Conservation (phyloP, 371 early-diverging fungal genomes). For the Gilbertella persicaria region DNA sequence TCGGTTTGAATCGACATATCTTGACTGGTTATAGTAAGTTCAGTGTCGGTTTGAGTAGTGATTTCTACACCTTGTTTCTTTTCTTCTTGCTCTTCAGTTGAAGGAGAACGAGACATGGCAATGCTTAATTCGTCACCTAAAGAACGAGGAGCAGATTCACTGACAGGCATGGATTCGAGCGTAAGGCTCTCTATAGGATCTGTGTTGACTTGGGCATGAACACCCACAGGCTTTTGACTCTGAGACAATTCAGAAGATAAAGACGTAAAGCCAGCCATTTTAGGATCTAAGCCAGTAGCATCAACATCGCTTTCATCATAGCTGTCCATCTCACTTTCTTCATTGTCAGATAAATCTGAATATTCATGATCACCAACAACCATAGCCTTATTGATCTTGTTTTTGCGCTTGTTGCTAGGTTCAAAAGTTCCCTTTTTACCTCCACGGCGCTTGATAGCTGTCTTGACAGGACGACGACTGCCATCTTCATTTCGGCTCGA, state of each 20-base stretch:
- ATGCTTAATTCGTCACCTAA: conserved; percentile 33
- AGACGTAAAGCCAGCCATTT: conserved; percentile 21
- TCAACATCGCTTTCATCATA: conserved; percentile 18
- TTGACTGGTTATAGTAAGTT: not conserved
- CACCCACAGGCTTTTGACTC: conserved; percentile 16
- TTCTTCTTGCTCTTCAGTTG: conserved; percentile 4
- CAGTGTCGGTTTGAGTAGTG: conserved; percentile 6
- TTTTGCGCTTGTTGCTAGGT: not conserved
- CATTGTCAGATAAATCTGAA: conserved; percentile 30
- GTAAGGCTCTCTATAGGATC: conserved; percentile 10
- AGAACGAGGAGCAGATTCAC: conserved; percentile 16
- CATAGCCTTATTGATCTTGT: conserved; percentile 4
- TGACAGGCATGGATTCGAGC: not conserved
- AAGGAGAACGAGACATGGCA: conserved; percentile 8
- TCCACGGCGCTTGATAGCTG: conserved; percentile 9
- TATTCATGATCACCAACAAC: conserved; percentile 21
- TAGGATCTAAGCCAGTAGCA: not conserved
- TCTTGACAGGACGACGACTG: conserved; percentile 12
- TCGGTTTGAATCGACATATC: conserved; percentile 13
- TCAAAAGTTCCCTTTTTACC: conserved; percentile 5
- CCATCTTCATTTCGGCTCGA: conserved; percentile 8
- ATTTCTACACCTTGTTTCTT: conserved; percentile 6
- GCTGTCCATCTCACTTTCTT: conserved; percentile 30
- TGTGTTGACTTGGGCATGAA: conserved; percentile 23
- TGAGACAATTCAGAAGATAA: conserved; percentile 35